Percentiles rank a stretch among this genome's conserved stretches.
phyloP scores from a whole-genome alignment of 495 filamentous ascomycete genomes.

The Penicillium riverlandense region DNA sequence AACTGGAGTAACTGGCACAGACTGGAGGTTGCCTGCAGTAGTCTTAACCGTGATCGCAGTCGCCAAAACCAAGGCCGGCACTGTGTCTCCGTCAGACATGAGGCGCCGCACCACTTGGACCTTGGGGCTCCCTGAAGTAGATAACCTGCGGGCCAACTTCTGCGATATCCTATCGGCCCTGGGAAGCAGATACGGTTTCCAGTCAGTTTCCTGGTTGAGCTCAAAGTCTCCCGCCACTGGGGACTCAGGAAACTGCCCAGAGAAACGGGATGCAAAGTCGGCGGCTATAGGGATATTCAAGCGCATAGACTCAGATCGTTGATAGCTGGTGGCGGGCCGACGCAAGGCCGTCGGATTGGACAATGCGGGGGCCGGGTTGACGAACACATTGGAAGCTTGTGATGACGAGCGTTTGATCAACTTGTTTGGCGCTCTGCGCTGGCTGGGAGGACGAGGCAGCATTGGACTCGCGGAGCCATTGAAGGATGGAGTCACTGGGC shows the following conservation, averaged over 20 bases:
- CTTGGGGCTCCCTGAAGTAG: constrained; percentile 18
- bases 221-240: constrained; percentile 11
- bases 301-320: constrained; percentile 66
- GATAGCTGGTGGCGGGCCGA: constrained; percentile 81
- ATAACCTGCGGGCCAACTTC: constrained; percentile 26
- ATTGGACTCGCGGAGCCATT: constrained; percentile 66
- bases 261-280: constrained; percentile 23
- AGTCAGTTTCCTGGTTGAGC: constrained; percentile 16
- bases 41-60: constrained; percentile 22
- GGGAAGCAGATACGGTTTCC: constrained; percentile 41
- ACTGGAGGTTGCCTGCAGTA: background rate
- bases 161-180: constrained; percentile 27
- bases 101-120: constrained; percentile 21
- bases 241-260: constrained; percentile 9
- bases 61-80: constrained; percentile 35
- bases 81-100: constrained; percentile 12
- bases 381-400: constrained; percentile 35
- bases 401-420: constrained; percentile 78
- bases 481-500: constrained; percentile 61
- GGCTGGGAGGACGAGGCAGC: constrained; percentile 34
- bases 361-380: constrained; percentile 32
- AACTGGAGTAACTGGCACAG: constrained; percentile 12
- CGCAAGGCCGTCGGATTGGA: constrained; percentile 51
- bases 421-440: constrained; percentile 66
- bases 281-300: constrained; percentile 30